phyloP scores from a whole-genome alignment of 495 filamentous ascomycete species.

The Penicillium macrosclerotiorum region DNA sequence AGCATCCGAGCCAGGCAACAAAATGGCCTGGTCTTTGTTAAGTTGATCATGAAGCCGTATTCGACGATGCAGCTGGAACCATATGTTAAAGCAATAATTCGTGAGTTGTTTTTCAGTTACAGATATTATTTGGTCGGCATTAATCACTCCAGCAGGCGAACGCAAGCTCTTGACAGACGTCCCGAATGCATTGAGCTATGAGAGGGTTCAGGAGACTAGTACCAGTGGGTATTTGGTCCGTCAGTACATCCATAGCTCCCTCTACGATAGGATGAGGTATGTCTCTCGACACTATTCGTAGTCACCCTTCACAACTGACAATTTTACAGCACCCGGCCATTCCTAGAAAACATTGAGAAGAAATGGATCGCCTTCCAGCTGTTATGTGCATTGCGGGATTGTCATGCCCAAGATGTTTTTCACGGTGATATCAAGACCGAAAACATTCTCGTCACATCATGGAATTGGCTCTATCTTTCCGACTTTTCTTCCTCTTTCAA shows the following conservation, averaged over 20 bases:
- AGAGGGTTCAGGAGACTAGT: slow-evolving; percentile 84
- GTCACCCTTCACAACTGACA: slow-evolving; percentile 7
- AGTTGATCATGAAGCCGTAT: slow-evolving; percentile 90
- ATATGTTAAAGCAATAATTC: slow-evolving; percentile 70
- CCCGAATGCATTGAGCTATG: slow-evolving; percentile 88
- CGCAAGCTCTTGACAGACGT: slow-evolving; percentile 74
- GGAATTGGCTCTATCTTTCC: slow-evolving; percentile 98
- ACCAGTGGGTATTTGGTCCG: slow-evolving; percentile 92
- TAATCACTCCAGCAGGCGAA: slow-evolving; percentile 59
- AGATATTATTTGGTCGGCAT: slow-evolving; percentile 5
- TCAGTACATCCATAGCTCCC: slow-evolving; percentile 91
- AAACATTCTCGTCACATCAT: slow-evolving; percentile 93
- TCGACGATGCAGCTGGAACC: slow-evolving; percentile 69
- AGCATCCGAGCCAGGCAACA: slow-evolving; percentile 85
- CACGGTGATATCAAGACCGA: slow-evolving; percentile 99
- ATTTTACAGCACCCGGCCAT: slow-evolving; percentile 82
- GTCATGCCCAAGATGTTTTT: slow-evolving; percentile 84
- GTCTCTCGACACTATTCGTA: background rate
- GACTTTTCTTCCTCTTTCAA: slow-evolving; percentile 98
- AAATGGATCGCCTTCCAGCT: slow-evolving; percentile 98
- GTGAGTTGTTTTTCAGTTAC: slow-evolving; percentile 46
- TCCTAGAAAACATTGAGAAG: slow-evolving; percentile 96
- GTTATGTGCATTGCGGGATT: slow-evolving; percentile 87
- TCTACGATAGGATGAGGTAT: slow-evolving; percentile 91
- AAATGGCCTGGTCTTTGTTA: slow-evolving; percentile 88